phyloP scores from a whole-genome alignment of 108 stramenopile genomes.

The Epithemia pelagica region DNA sequence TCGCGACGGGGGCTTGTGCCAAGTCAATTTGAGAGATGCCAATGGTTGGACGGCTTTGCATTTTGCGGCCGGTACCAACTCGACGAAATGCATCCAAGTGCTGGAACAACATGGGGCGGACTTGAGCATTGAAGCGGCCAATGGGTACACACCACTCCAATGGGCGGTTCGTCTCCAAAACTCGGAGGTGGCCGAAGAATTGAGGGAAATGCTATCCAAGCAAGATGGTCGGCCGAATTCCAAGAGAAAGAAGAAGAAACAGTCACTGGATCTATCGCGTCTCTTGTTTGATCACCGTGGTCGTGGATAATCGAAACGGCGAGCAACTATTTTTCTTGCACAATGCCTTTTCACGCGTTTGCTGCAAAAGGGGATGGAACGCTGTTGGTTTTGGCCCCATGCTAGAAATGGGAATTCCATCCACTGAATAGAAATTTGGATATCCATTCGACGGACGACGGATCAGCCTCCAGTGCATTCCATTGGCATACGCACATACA shows the following conservation, averaged over 20 bases:
- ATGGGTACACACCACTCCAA: conserved; percentile 73
- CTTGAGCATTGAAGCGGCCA: conserved; percentile 61
- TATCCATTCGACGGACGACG: too few species aligned
- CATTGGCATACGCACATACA: too few species aligned
- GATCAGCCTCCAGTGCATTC: too few species aligned
- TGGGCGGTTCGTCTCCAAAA: conserved; percentile 73
- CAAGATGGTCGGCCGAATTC: conserved; percentile 38
- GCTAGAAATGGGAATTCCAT: too few species aligned
- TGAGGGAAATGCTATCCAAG: conserved; percentile 31
- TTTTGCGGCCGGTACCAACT: conserved; percentile 67
- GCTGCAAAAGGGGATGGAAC: not conserved
- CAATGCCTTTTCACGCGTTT: not conserved
- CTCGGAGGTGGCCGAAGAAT: conserved; percentile 45
- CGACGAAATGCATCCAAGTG: conserved; percentile 32
- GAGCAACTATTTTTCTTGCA: not conserved
- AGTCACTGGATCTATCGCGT: conserved; percentile 31
- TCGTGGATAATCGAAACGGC: conserved; percentile 2
- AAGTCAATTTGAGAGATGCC: conserved; percentile 49
- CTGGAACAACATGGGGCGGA: conserved; percentile 57
- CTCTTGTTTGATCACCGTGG: conserved; percentile 48
- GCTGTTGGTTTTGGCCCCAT: not conserved
- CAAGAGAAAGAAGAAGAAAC: conserved; percentile 41
- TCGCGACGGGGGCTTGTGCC: conserved; percentile 57
- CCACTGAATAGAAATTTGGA: too few species aligned
- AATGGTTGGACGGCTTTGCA: conserved; percentile 79